A percentile compares a stretch with the other conserved stretches of the same genome.
phyloP scores from a whole-genome alignment of 495 filamentous ascomycete genomes.

The Hypoxylon fragiforme region DNA sequence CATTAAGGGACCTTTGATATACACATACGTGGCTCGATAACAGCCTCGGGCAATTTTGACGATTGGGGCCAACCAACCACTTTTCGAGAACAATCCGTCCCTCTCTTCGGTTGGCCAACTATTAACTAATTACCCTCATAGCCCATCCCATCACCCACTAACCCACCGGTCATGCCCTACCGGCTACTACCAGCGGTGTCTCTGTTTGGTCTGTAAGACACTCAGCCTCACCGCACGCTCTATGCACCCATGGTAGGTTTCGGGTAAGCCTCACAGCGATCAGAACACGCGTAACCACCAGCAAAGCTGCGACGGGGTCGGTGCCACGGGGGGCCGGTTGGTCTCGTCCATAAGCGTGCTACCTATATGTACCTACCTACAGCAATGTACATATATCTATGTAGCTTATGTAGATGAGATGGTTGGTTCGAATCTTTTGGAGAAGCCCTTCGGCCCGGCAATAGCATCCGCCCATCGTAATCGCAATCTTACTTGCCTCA shows the following conservation, averaged over 20 bases:
- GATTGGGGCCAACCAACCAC: conserved; percentile 22
- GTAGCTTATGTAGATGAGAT: conserved; percentile 13
- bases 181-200: too few species aligned
- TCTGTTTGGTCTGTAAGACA: conserved; percentile 32
- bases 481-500: too few species aligned
- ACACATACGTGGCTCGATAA: conserved; percentile 32
- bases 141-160: conserved; percentile 6
- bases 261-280: conserved; percentile 13
- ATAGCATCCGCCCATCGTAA: not conserved
- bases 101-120: conserved; percentile 14
- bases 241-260: conserved; percentile 19
- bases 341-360: too few species aligned
- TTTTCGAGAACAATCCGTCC: conserved; percentile 2
- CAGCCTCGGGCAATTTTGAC: conserved; percentile 27
- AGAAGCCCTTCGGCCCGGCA: conserved; percentile 8
- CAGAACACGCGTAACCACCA: conserved; percentile 28
- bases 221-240: conserved; percentile 32
- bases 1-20: conserved; percentile 25
- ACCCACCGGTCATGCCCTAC: too few species aligned
- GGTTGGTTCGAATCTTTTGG: not conserved
- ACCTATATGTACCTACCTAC: too few species aligned
- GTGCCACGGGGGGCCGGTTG: too few species aligned
- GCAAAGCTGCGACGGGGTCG: too few species aligned
- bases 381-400: too few species aligned
- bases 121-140: too few species aligned